Evolutionary conservation across 164 flowering plant genomes (phyloP), one percentile per base, ranked within the genome.

Genomic region (Umbilicus rupestris): DNA sequence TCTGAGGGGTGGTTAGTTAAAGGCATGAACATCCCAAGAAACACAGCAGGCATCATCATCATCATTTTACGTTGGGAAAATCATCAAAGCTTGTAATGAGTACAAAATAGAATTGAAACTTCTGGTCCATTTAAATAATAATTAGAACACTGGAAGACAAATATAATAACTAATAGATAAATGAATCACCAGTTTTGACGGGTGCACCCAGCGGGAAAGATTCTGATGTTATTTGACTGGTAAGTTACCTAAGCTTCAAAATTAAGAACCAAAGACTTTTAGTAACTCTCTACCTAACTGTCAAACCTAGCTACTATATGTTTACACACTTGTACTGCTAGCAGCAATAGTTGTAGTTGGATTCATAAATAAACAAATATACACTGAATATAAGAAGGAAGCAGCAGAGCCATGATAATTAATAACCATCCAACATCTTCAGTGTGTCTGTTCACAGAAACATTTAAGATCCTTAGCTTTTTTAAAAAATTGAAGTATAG

Each of bases 121-220:
- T 55, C 60, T 28, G 28, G 33, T 29, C 0, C 2, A 14, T 12
- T 1, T 11, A 49, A n/a, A 55, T 28, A 55, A 55, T 55, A 28
- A 4, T 28, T 11, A 11, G 28, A 14, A 15, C 52, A 20, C 22
- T 29, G 15, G 33, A 55, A 55, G 33, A 55, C 33, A 55, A 17
- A 24, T 19, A 24, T 8, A 26, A 52, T 52, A 26, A 26, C 24
- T 12, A 52, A 24, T 52, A 26, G 24, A 22, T 2, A 12, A 17
- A 26, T 52, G 9, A 52, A 12, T 52, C 24, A 52, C 58, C 58
- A 8, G 58, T 52, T 52, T 52, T 16, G 58, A 52, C 15, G 58
- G 58, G 58, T 10, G 58, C 58, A 26, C 58, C 58, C 58, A 52
- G 31, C 24, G 12, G 58, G 58, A 52, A 52, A 52, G 58, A 52